A percentile compares a stretch with the other conserved stretches of the same genome.
phyloP scores from a whole-genome alignment of 2,329 filamentous ascomycete genomes.

The Ceratocystis cubensis region DNA sequence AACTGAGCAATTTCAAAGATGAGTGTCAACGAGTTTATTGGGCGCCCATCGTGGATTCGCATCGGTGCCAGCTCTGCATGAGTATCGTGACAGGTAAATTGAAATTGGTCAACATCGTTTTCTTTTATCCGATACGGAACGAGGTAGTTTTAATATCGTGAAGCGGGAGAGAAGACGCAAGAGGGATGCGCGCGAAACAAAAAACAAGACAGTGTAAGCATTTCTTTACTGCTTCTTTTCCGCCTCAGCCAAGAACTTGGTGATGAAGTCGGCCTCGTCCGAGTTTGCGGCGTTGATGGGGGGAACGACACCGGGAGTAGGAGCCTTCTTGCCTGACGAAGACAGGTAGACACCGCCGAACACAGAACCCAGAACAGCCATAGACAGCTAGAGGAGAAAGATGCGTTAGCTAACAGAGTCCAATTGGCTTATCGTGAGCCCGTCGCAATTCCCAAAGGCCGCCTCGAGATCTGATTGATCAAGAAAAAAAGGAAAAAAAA shows the following conservation, averaged over 20 bases:
- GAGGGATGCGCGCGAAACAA: neutral
- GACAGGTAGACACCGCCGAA: constrained; percentile 38
- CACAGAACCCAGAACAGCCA: constrained; percentile 41
- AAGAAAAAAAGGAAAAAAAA: neutral
- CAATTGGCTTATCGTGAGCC: neutral
- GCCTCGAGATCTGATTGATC: neutral
- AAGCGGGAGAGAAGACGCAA: neutral
- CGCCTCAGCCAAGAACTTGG: constrained; percentile 36
- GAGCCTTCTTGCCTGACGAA: constrained; percentile 33
- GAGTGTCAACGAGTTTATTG: constrained; percentile 5
- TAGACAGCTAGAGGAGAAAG: constrained; percentile 35
- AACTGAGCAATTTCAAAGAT: neutral
- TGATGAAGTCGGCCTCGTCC: constrained; percentile 52
- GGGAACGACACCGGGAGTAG: constrained; percentile 36
- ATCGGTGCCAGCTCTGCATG: neutral
- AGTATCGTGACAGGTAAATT: neutral
- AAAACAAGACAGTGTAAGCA: neutral
- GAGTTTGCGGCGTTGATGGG: constrained; percentile 50
- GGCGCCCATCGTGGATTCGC: neutral
- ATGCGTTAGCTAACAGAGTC: constrained; percentile 21
- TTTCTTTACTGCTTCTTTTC: constrained; percentile 20
- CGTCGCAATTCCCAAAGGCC: neutral
- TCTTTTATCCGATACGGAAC: neutral
- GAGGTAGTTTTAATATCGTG: neutral
- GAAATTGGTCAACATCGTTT: constrained; percentile 1